Percentiles rank a stretch among this genome's conserved stretches.
These are phyloP conservation scores for Sophora flavescens DNA, from an alignment of 306 rosid genomes.

Conservation along the genomic window DNA sequence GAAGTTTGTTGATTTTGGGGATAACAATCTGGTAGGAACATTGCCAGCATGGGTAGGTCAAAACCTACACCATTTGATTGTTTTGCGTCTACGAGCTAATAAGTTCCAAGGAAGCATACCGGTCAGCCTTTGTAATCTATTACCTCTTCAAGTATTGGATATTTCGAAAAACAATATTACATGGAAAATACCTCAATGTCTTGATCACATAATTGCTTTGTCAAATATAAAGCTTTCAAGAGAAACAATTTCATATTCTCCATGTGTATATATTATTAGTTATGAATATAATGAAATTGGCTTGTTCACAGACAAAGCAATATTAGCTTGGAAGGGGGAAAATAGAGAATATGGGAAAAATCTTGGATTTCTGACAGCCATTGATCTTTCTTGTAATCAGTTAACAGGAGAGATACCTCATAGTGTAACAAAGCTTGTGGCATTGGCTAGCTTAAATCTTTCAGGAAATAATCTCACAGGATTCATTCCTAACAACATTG, in stretches of 20 bases:
- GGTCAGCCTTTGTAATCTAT: constrained; percentile 34
- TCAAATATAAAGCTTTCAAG: background rate
- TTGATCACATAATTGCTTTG: constrained; percentile 23
- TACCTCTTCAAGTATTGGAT: constrained; percentile 45
- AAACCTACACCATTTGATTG: background rate
- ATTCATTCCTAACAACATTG: constrained; percentile 43
- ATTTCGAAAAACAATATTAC: constrained; percentile 42
- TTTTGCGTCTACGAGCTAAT: background rate
- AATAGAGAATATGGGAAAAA: constrained; percentile 40
- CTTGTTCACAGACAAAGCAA: background rate
- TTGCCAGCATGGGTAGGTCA: constrained; percentile 29
- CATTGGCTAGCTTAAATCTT: constrained; percentile 45
- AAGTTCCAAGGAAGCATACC: constrained; percentile 37
- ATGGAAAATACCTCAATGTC: constrained; percentile 47
- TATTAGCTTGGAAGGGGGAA: constrained; percentile 47
- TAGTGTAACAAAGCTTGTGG: constrained; percentile 38
- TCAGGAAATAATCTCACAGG: constrained; percentile 46
- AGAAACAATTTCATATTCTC: background rate
- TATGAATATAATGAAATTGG: too few species aligned
- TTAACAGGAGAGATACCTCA: constrained; percentile 47
- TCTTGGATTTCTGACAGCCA: constrained; percentile 38
- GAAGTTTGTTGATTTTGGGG: constrained; percentile 2
- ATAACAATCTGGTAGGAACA: constrained; percentile 18
- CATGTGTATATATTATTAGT: background rate
- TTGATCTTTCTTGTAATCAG: constrained; percentile 54